These are phyloP conservation scores for Ceratobasidium papillatum DNA, from an alignment of 1,284 basidiomycete genomes.

Conservation along the genomic window DNA sequence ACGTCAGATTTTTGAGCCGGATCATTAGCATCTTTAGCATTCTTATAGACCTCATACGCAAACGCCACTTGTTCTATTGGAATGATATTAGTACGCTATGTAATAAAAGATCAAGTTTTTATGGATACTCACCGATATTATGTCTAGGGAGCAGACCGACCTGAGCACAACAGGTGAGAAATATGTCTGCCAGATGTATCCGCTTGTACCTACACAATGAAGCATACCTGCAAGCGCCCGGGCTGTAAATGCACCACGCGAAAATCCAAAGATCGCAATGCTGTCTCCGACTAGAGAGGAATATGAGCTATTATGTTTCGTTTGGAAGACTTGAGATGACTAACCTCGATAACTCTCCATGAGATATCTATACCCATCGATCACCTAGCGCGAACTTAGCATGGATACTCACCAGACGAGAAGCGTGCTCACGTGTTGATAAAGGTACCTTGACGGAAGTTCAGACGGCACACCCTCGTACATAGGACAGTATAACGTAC, in stretches of 20 bases:
- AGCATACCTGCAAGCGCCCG: conserved; percentile 42
- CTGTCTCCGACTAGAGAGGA: conserved; percentile 33
- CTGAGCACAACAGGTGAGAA: background rate
- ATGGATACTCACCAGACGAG: background rate
- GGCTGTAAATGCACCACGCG: conserved; percentile 41
- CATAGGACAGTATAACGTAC: conserved; percentile 6
- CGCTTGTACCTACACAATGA: conserved; percentile 15
- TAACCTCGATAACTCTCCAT: conserved; percentile 42
- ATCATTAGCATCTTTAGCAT: background rate
- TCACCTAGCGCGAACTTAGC: conserved; percentile 32
- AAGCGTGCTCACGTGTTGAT: background rate
- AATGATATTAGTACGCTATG: background rate
- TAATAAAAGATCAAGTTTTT: background rate
- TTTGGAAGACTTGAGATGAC: background rate
- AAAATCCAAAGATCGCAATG: conserved; percentile 41
- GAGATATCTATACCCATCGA: conserved; percentile 43
- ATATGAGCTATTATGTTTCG: too few species aligned
- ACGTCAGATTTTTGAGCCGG: background rate
- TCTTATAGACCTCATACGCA: conserved; percentile 43
- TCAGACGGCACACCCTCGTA: background rate
- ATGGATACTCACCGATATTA: conserved; percentile 14
- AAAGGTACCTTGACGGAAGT: background rate
- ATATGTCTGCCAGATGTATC: background rate
- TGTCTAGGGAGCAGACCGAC: conserved; percentile 13
- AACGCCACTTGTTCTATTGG: conserved; percentile 43